Evolutionary conservation across 1,139 yeast species (phyloP), one percentile per base, ranked within the genome.

Genomic region (Blastobotrys elegans): DNA sequence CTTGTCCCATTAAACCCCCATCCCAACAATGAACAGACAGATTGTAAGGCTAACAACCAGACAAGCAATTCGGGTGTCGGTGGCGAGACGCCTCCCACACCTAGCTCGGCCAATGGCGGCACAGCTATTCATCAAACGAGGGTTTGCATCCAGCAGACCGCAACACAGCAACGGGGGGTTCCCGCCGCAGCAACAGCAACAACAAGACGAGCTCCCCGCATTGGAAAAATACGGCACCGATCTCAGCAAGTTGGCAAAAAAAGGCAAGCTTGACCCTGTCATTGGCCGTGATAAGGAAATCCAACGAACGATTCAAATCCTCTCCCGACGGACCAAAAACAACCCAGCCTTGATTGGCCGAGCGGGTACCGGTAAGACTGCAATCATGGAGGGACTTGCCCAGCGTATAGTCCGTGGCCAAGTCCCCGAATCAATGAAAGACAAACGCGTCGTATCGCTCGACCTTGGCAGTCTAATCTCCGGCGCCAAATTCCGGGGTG

Each of bases 311-410:
- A 83, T 92, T 47, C 97, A 92, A 64, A 89, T 92, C 46, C 70
- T 92, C 43, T 87, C 96, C 0, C 73, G 98, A 57, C 74, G 98
- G 63, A 89, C 97, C 1, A 92, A 92, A 65, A 90, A 90, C 62
- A 92, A 92, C 62, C 97, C 97, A 0, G 95, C 92, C 0, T 68
- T 92, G 45, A 88, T 90, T 46, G 98, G 97, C 53, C 81, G 86
- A 55, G 97, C 98, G 0, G 98, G 98, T 68, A 94, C 96, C 0
- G 98, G 98, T 69, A 92, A 92, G 67, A 92, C 97, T 0, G 95
- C 97, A 4, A 82, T 92, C 47, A 84, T 92, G 80, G 98, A 92
- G 65, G 98, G 97, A 0, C 73, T 92, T 44, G 97, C 97, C 0
- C 97, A 92, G 67, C 71, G 97, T 58, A 89, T 92, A 48, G 80